Evolutionary conservation across 495 filamentous ascomycete genomes (phyloP).

Genomic region (Apodospora peruviana): DNA sequence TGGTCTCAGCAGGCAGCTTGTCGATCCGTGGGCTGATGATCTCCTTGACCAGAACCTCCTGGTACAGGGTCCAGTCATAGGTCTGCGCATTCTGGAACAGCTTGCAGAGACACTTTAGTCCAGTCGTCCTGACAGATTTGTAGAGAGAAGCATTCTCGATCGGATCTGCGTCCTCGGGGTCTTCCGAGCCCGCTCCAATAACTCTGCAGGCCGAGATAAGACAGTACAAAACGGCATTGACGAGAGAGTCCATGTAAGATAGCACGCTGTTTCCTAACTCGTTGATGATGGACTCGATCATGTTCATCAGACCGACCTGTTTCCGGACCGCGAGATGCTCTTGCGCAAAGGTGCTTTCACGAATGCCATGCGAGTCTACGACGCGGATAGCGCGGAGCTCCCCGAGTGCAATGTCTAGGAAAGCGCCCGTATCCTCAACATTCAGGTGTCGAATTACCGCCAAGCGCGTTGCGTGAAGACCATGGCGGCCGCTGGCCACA

Average conservation of each 20-base stretch:
- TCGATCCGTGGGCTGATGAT: conserved; percentile 70
- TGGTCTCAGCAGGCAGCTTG: conserved; percentile 78
- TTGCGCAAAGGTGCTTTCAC: conserved; percentile 45
- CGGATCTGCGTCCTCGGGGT: conserved; percentile 44
- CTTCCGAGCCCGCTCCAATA: conserved; percentile 35
- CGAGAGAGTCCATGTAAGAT: conserved; percentile 55
- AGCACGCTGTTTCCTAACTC: conserved; percentile 66
- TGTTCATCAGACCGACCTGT: conserved; percentile 82
- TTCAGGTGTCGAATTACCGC: conserved; percentile 46
- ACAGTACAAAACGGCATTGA: conserved; percentile 74
- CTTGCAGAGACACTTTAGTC: conserved; percentile 71
- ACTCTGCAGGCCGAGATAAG: conserved; percentile 63
- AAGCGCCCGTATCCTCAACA: conserved; percentile 63
- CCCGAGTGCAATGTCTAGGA: conserved; percentile 77
- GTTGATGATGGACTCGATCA: conserved; percentile 82
- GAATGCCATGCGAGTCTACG: conserved; percentile 40
- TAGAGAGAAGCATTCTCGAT: conserved; percentile 49
- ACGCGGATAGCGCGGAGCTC: conserved; percentile 54
- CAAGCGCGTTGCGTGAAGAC: conserved; percentile 58
- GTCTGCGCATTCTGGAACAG: conserved; percentile 64
- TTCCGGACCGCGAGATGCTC: conserved; percentile 61
- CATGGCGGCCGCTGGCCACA: conserved; percentile 52
- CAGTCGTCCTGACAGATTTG: conserved; percentile 65
- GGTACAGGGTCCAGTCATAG: conserved; percentile 66
- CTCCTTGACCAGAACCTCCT: conserved; percentile 63